Percentiles rank a stretch among this genome's conserved stretches.
Evolutionary conservation across 805 yeast genomes (phyloP).

Genomic region (Metschnikowia lachancei): DNA sequence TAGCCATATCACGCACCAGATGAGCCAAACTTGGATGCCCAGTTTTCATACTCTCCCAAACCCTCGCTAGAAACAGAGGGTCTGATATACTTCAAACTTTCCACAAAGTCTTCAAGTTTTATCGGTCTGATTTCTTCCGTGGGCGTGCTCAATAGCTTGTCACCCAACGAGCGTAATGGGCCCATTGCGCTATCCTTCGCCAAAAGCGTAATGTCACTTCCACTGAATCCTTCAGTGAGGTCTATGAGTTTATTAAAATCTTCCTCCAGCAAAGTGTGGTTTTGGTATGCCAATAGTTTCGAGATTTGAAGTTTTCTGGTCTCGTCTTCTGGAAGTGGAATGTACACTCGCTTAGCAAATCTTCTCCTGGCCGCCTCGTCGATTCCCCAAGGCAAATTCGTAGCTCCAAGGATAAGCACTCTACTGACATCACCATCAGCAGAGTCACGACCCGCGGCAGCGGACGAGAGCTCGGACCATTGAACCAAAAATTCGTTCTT

Average conservation of each 20-base stretch:
- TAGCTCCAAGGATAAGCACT: conserved; percentile 89
- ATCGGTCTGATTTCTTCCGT: conserved; percentile 79
- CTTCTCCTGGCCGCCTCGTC: conserved; percentile 96
- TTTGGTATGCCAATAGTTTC: conserved; percentile 67
- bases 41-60: conserved; percentile 72
- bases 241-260: conserved; percentile 61
- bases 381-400: conserved; percentile 94
- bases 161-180: conserved; percentile 87
- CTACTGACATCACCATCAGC: conserved; percentile 44
- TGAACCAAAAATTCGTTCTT: conserved; percentile 92
- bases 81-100: conserved; percentile 72
- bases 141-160: conserved; percentile 63
- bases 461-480: conserved; percentile 89
- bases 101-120: conserved; percentile 65
- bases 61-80: conserved; percentile 89
- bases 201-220: conserved; percentile 86
- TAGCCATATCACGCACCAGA: conserved; percentile 59
- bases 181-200: conserved; percentile 99
- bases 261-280: conserved; percentile 59
- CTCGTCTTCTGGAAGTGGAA: conserved; percentile 87
- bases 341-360: conserved; percentile 87
- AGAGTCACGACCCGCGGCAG: conserved; percentile 67
- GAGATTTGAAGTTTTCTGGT: conserved; percentile 71
- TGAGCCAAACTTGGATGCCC: conserved; percentile 86
- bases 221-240: conserved; percentile 82